A percentile compares a stretch with the other conserved stretches of the same genome.
Evolutionary conservation across 768 basidiomycete genomes (phyloP).

Genomic region (Vishniacozyma victoriae): DNA sequence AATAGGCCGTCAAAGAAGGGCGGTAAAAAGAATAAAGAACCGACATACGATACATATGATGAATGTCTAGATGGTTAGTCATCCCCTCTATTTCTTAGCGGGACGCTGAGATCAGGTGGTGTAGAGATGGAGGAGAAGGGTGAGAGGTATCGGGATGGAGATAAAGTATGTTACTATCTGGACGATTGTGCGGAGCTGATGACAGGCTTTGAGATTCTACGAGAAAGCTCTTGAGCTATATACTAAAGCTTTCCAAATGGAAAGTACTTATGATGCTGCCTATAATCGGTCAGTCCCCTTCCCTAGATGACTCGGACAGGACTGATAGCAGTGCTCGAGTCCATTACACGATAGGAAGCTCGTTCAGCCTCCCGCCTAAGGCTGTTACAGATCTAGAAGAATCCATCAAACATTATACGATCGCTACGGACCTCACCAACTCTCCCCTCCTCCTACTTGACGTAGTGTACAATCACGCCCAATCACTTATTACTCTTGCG

Average conservation of each 20-base stretch:
- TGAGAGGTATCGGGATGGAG: conserved; percentile 43
- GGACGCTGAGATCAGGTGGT: conserved; percentile 23
- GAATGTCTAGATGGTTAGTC: conserved; percentile 44
- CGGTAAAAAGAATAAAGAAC: conserved; percentile 30
- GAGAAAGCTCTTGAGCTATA: conserved; percentile 43
- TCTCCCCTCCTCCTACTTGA: conserved; percentile 36
- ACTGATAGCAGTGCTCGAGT: conserved; percentile 33
- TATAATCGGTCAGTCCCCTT: conserved; percentile 26
- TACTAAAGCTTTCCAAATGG: conserved; percentile 27
- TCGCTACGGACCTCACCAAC: conserved; percentile 25
- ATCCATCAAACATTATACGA: conserved; percentile 33
- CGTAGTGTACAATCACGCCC: conserved; percentile 40
- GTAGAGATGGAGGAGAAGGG: conserved; percentile 47
- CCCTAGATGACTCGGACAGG: background rate
- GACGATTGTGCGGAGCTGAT: background rate
- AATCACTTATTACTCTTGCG: conserved; percentile 29
- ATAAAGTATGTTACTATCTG: conserved; percentile 28
- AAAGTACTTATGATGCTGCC: conserved; percentile 36
- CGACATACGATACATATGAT: conserved; percentile 45
- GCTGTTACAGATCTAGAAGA: conserved; percentile 15
- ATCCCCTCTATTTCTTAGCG: background rate
- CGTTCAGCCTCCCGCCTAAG: conserved; percentile 38
- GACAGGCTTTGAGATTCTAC: conserved; percentile 41
- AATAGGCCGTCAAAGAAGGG: conserved; percentile 19
- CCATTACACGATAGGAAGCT: conserved; percentile 34